phyloP scores from a whole-genome alignment of 2,329 filamentous ascomycete species.

The Phialophora macrospora region DNA sequence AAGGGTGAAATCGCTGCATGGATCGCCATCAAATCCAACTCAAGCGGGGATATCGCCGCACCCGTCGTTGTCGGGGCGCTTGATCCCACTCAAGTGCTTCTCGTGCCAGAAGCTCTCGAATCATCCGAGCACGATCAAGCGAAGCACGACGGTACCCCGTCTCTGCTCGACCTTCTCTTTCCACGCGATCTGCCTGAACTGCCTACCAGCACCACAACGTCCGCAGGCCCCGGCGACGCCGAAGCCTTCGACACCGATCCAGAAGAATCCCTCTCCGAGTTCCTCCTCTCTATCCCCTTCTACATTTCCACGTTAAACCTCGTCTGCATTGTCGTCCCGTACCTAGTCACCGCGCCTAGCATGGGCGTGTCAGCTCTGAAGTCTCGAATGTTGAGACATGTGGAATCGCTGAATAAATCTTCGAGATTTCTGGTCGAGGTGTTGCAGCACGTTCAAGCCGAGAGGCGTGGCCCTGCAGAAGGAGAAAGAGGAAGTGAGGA shows the following conservation, averaged over 20 bases:
- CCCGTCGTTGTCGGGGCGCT: slow-evolving; percentile 6
- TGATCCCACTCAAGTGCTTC: slow-evolving; percentile 10
- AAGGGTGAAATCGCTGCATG: slow-evolving; percentile 35
- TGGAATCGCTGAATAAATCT: slow-evolving; percentile 21
- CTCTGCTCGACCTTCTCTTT: slow-evolving; percentile 32
- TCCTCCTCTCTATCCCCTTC: slow-evolving; percentile 36
- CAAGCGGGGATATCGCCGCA: not conserved
- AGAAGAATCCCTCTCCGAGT: slow-evolving; percentile 20
- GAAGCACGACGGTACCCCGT: not conserved
- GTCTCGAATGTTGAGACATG: slow-evolving; percentile 12
- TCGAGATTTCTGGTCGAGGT: slow-evolving; percentile 25
- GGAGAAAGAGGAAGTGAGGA: slow-evolving; percentile 1
- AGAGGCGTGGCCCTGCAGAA: not conserved
- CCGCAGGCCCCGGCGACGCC: slow-evolving; percentile 3
- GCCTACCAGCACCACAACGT: not conserved
- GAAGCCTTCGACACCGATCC: not conserved
- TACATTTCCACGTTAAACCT: slow-evolving; percentile 38
- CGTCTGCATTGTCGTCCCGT: slow-evolving; percentile 30
- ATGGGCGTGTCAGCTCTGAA: slow-evolving; percentile 7
- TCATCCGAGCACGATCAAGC: slow-evolving; percentile 4
- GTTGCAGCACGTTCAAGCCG: slow-evolving; percentile 23
- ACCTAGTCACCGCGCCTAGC: slow-evolving; percentile 9
- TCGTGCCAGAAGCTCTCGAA: not conserved
- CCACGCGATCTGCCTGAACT: slow-evolving; percentile 25
- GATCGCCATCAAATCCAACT: slow-evolving; percentile 2